phyloP scores from a whole-genome alignment of 495 filamentous ascomycete genomes.

The Podospora didyma region DNA sequence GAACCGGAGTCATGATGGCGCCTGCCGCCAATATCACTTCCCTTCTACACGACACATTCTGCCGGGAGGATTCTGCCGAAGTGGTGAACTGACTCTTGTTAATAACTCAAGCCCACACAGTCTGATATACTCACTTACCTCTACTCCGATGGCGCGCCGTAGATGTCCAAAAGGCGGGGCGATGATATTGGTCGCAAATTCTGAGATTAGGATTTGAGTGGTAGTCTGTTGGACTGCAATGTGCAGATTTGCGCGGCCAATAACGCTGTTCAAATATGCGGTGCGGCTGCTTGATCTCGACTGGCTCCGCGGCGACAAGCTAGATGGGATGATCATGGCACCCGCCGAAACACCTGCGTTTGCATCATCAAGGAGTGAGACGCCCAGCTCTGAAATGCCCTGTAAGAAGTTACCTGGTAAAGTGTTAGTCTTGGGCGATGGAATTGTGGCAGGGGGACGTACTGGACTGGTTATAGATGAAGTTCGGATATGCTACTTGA shows the following conservation, averaged over 20 bases:
- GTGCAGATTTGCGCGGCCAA: slow-evolving; percentile 41
- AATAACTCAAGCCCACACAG: slow-evolving; percentile 8
- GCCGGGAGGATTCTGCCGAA: slow-evolving; percentile 2
- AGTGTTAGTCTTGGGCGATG: background rate
- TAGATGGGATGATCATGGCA: slow-evolving; percentile 42
- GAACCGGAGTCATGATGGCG: slow-evolving; percentile 54
- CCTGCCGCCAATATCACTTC: slow-evolving; percentile 65
- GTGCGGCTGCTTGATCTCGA: slow-evolving; percentile 49
- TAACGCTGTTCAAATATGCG: slow-evolving; percentile 40
- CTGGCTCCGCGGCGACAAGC: slow-evolving; percentile 41
- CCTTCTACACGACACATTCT: slow-evolving; percentile 16
- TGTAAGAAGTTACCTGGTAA: slow-evolving; percentile 47
- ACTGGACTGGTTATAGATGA: slow-evolving; percentile 46
- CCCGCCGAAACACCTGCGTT: slow-evolving; percentile 46
- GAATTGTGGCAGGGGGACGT: background rate
- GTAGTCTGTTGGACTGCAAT: slow-evolving; percentile 44
- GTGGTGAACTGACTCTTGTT: slow-evolving; percentile 15
- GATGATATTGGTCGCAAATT: slow-evolving; percentile 4
- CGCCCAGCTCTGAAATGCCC: slow-evolving; percentile 46
- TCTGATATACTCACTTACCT: slow-evolving; percentile 10
- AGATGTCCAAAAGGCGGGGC: slow-evolving; percentile 35
- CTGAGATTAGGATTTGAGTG: slow-evolving; percentile 32
- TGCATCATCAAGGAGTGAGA: slow-evolving; percentile 42
- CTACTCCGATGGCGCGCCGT: slow-evolving; percentile 20
- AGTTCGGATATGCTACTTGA: slow-evolving; percentile 50